A percentile compares a stretch with the other conserved stretches of the same genome.
Conservation (phyloP, 192 early-diverging fungal genomes). For the Podila epigama region DNA sequence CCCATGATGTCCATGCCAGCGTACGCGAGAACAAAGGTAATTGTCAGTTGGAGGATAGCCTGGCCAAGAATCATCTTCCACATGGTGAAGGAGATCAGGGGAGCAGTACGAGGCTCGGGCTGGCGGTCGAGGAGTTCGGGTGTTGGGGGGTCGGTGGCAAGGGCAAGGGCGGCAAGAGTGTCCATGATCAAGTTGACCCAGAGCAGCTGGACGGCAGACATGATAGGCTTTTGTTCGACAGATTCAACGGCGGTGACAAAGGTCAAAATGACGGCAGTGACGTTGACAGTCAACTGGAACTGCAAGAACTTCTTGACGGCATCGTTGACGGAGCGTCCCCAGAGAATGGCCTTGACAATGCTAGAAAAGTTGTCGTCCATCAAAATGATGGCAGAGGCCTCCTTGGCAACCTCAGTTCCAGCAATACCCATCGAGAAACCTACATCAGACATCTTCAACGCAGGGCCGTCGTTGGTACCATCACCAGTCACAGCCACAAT, state of each 20-base stretch:
- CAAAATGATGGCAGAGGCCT: conserved; percentile 93
- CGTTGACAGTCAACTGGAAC: conserved; percentile 98
- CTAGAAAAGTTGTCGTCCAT: conserved; percentile 98
- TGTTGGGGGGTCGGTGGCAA: conserved; percentile 93
- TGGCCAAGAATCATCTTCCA: conserved; percentile 95
- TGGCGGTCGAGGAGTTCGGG: conserved; percentile 81
- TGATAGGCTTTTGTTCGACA: conserved; percentile 70
- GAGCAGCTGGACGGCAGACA: conserved; percentile 94
- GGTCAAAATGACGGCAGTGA: conserved; percentile 83
- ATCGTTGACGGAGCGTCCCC: conserved; percentile 97
- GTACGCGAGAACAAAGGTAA: conserved; percentile 75
- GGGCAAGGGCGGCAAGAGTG: conserved; percentile 94
- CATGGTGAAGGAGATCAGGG: conserved; percentile 90
- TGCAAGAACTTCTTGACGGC: conserved; percentile 97
- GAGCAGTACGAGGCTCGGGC: conserved; percentile 81
- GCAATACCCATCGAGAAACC: conserved; percentile 99
- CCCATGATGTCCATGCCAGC: conserved; percentile 68
- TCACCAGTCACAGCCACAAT: conserved; percentile 98
- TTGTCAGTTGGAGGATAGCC: conserved; percentile 83
- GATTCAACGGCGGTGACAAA: conserved; percentile 75
- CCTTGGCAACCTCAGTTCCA: conserved; percentile 98
- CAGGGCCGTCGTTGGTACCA: conserved; percentile 97
- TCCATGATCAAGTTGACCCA: conserved; percentile 99
- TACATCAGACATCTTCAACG: conserved; percentile 92
- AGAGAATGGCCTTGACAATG: conserved; percentile 95